Conservation (phyloP, 176 grass and related monocot genomes). For the Triticum aestivum region DNA sequence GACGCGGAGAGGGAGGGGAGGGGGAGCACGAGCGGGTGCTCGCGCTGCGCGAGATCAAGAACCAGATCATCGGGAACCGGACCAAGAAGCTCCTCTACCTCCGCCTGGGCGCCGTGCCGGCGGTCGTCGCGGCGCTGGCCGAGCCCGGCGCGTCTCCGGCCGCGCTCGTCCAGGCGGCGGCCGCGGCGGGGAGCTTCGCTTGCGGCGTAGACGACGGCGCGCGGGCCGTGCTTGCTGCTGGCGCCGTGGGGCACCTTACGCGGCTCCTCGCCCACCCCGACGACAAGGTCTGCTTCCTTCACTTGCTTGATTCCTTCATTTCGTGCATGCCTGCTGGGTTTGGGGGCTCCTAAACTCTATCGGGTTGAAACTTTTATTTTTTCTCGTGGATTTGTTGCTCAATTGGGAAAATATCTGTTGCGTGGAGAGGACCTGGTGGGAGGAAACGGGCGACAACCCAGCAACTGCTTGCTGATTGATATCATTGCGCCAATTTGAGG, state of each 20-base stretch:
- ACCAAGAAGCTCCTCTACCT: conserved; percentile 97
- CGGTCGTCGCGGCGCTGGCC: conserved; percentile 63
- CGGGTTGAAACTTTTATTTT: background rate
- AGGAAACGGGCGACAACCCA: conserved; percentile 25
- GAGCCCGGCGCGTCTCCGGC: conserved; percentile 34
- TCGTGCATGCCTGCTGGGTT: conserved; percentile 2
- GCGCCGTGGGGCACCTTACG: conserved; percentile 65
- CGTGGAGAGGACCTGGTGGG: conserved; percentile 11
- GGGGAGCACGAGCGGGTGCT: conserved; percentile 58
- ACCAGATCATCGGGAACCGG: conserved; percentile 98
- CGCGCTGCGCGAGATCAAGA: conserved; percentile 88
- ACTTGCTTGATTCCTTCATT: conserved; percentile 23
- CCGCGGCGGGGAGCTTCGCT: conserved; percentile 86
- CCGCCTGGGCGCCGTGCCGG: conserved; percentile 78
- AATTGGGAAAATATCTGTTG: conserved; percentile 38
- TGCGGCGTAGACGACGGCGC: conserved; percentile 92
- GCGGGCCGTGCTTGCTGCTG: conserved; percentile 72
- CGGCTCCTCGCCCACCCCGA: conserved; percentile 66
- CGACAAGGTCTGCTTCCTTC: conserved; percentile 54
- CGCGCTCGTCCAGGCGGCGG: conserved; percentile 89
- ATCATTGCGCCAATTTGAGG: background rate
- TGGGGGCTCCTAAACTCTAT: background rate
- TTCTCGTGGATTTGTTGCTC: conserved; percentile 2
- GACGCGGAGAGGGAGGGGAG: conserved; percentile 18
- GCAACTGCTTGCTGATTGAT: conserved; percentile 10